These are phyloP conservation scores for Neofusicoccum kwambonambiense DNA, from an alignment of 2,329 filamentous ascomycete species.

Conservation along the genomic window DNA sequence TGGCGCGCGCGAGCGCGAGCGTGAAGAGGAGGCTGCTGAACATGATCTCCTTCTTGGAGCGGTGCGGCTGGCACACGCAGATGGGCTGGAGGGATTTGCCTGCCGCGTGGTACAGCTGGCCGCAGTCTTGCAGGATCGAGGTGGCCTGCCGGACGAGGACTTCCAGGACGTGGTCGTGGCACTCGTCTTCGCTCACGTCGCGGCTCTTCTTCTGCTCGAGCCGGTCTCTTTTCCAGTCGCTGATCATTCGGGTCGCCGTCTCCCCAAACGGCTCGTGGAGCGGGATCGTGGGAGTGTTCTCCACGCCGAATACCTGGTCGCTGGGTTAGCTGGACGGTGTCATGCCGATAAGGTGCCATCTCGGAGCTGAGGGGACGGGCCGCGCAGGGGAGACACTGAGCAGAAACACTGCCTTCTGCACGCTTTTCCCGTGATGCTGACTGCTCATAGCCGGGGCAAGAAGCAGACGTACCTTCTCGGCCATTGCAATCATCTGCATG, in stretches of 20 bases:
- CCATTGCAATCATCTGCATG: constrained; percentile 31
- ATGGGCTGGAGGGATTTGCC: constrained; percentile 20
- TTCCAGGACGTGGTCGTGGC: constrained; percentile 24
- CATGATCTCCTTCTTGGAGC: constrained; percentile 43
- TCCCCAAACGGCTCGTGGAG: constrained; percentile 29
- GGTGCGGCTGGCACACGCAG: constrained; percentile 38
- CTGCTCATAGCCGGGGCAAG: too few relatives aligned
- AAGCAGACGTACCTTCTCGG: constrained; percentile 24
- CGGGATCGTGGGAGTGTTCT: constrained; percentile 17
- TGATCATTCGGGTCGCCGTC: neutral
- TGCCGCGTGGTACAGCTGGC: constrained; percentile 11
- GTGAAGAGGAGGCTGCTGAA: constrained; percentile 39
- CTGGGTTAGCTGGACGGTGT: neutral
- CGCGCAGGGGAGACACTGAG: neutral
- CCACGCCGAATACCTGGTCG: neutral
- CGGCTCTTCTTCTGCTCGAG: neutral
- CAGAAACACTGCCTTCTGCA: too few relatives aligned
- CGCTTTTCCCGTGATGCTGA: too few relatives aligned
- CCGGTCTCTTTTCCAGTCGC: neutral
- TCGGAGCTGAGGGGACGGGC: neutral
- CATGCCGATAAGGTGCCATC: neutral
- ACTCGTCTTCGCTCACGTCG: constrained; percentile 16
- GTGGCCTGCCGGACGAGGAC: constrained; percentile 22
- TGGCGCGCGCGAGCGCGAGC: constrained; percentile 32
- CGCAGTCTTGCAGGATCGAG: neutral